These are phyloP conservation scores for Phialocephala subalpina DNA, from an alignment of 2,329 filamentous ascomycete genomes.

Conservation along the genomic window DNA sequence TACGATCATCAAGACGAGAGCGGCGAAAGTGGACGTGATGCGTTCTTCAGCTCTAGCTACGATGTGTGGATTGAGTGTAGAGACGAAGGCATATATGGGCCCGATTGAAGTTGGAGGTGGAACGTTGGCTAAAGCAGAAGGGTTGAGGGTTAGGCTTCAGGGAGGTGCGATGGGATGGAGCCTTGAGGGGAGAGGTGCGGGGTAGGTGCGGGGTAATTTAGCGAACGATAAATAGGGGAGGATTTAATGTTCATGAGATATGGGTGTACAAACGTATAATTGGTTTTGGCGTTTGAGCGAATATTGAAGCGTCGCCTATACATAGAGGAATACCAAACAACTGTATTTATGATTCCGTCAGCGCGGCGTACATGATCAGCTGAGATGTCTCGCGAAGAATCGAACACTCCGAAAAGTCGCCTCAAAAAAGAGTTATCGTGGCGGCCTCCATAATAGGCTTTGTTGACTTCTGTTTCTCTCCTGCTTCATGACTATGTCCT, in stretches of 20 bases:
- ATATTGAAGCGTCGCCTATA: not conserved
- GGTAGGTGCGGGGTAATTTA: not conserved
- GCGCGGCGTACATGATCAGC: not conserved
- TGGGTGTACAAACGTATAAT: not conserved
- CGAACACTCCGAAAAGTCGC: not conserved
- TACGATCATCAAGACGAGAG: not conserved
- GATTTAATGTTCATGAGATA: not conserved
- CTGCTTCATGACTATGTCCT: not conserved
- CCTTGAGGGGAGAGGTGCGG: not conserved
- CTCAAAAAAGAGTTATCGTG: too few relatives aligned
- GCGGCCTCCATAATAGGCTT: too few relatives aligned
- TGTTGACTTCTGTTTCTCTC: not conserved
- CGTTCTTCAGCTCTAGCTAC: not conserved
- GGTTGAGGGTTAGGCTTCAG: not conserved
- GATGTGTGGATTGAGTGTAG: not conserved
- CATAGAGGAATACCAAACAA: not conserved
- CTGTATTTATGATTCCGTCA: not conserved
- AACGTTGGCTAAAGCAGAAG: not conserved
- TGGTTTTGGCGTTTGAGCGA: not conserved
- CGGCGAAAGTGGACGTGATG: constrained; percentile 2
- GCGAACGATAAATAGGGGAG: not conserved
- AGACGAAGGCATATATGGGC: not conserved
- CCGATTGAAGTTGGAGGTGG: not conserved
- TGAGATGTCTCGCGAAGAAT: not conserved
- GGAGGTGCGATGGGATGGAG: constrained; percentile 6